phyloP scores from a whole-genome alignment of 805 yeast genomes.

The Maudiozyma bulderi region DNA sequence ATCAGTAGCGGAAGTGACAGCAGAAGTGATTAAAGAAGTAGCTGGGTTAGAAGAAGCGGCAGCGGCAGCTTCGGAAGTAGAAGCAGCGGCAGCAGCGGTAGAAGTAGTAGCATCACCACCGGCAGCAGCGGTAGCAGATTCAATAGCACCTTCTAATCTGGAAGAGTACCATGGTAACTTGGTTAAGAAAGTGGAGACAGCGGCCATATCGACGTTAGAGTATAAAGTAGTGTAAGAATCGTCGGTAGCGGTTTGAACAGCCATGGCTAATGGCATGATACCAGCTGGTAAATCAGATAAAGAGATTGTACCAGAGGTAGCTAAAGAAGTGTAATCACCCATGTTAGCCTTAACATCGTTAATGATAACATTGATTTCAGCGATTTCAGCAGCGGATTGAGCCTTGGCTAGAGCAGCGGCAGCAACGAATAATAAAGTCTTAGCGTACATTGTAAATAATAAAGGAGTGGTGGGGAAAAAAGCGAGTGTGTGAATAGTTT shows the following conservation, averaged over 20 bases:
- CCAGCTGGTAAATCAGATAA: constrained; percentile 14
- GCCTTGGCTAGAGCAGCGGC: constrained; percentile 15
- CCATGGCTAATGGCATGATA: constrained; percentile 16
- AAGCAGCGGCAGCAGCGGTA: constrained; percentile 1
- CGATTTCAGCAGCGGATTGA: constrained; percentile 11
- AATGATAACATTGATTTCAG: constrained; percentile 16
- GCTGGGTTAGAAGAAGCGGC: background rate
- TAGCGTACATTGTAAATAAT: constrained; percentile 8
- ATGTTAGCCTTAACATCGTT: constrained; percentile 15
- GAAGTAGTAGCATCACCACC: constrained; percentile 6
- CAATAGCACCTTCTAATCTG: constrained; percentile 16
- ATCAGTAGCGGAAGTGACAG: constrained; percentile 4
- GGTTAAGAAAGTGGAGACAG: constrained; percentile 22
- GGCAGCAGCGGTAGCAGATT: constrained; percentile 1
- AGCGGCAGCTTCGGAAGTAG: constrained; percentile 1
- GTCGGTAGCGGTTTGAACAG: constrained; percentile 25
- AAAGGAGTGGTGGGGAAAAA: background rate
- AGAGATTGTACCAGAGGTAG: constrained; percentile 9
- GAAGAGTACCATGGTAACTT: constrained; percentile 29
- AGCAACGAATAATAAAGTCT: constrained; percentile 13
- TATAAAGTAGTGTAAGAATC: constrained; percentile 27
- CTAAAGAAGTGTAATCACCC: constrained; percentile 11
- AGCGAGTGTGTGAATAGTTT: constrained; percentile 6
- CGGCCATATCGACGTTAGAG: constrained; percentile 20
- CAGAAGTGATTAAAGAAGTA: constrained; percentile 1